A percentile compares a stretch with the other conserved stretches of the same genome.
Conservation (phyloP, 169 alveolate species). For the Eimeria praecox region DNA sequence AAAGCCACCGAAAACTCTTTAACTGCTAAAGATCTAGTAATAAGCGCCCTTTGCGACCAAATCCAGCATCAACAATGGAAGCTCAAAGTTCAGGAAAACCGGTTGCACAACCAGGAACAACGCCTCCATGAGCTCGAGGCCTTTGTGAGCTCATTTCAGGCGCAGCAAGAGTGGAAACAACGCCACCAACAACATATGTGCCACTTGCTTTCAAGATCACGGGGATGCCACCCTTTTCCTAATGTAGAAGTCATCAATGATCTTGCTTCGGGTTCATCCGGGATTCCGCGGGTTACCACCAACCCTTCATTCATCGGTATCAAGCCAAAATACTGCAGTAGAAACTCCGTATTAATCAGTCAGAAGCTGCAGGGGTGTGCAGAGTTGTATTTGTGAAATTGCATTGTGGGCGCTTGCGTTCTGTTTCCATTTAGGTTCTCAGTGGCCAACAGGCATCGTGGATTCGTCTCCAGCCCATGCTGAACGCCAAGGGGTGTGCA, state of each 20-base stretch:
- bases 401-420: background rate
- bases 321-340: background rate
- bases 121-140: slow-evolving; percentile 55
- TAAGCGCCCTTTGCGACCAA: slow-evolving; percentile 51
- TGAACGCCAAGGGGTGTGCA: background rate
- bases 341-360: background rate
- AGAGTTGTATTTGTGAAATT: background rate
- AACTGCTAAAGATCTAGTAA: slow-evolving; percentile 16
- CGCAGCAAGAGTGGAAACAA: slow-evolving; percentile 54
- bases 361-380: background rate
- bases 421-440: background rate
- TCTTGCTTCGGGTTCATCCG: background rate
- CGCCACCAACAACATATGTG: slow-evolving; percentile 43
- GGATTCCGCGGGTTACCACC: background rate
- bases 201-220: slow-evolving; percentile 30
- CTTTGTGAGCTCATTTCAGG: slow-evolving; percentile 5
- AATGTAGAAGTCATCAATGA: slow-evolving; percentile 32
- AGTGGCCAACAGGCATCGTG: slow-evolving; percentile 22
- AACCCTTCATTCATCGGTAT: slow-evolving; percentile 32
- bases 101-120: slow-evolving; percentile 44
- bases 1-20: background rate
- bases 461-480: slow-evolving; percentile 22
- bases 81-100: slow-evolving; percentile 27
- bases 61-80: slow-evolving; percentile 50
- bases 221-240: background rate